phyloP scores from a whole-genome alignment of 345 rosid genomes.

The Acer campestre region DNA sequence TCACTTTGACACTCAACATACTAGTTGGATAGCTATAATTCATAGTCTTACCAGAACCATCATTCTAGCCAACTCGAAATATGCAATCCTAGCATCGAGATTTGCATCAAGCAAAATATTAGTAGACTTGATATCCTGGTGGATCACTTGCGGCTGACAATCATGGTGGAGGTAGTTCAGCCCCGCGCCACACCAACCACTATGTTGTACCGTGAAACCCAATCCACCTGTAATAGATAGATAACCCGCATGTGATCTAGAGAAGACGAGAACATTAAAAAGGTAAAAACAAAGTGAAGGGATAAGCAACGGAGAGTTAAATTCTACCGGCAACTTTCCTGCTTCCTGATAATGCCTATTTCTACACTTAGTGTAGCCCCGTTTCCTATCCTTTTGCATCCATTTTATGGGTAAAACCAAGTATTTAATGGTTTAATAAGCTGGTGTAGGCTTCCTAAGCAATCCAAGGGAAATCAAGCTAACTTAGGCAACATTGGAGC shows the following conservation, averaged over 20 bases:
- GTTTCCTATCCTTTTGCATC: no score
- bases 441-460: no score
- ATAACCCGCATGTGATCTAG: background rate
- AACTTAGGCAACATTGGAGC: no score
- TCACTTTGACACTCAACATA: no score
- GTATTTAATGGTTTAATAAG: no score
- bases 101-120: slow-evolving; percentile 78
- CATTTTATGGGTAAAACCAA: no score
- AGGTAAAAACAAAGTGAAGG: background rate
- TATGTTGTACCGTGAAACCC: slow-evolving; percentile 86
- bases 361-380: no score
- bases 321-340: slow-evolving; percentile 45
- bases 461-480: no score
- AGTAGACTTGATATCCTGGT: slow-evolving; percentile 90
- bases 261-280: background rate
- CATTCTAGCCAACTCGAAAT: slow-evolving; percentile 87
- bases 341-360: no score
- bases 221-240: slow-evolving; percentile 40
- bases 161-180: slow-evolving; percentile 83
- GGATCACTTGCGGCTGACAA: slow-evolving; percentile 80
- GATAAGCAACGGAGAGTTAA: background rate
- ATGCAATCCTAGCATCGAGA: slow-evolving; percentile 78
- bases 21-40: no score
- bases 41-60: no score
- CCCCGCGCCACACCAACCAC: slow-evolving; percentile 90